Evolutionary conservation across 2,329 filamentous ascomycete genomes (phyloP).

Genomic region (Intubia oerlemansii): DNA sequence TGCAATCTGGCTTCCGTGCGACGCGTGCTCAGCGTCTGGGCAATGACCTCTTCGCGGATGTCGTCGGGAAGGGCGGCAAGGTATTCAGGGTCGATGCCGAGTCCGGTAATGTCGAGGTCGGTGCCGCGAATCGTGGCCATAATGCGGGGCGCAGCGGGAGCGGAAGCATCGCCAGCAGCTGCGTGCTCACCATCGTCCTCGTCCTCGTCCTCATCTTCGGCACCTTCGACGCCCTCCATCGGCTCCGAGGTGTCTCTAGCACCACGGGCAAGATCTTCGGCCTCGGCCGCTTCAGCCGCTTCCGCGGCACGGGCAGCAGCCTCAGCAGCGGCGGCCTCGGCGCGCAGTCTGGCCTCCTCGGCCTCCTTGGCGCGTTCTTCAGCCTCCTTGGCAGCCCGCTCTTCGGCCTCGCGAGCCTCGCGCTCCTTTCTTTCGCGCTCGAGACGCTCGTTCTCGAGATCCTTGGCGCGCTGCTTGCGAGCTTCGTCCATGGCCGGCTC

Average conservation of each 20-base stretch:
- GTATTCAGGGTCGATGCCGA: constrained; percentile 89
- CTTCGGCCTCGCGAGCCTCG: constrained; percentile 23
- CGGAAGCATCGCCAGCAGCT: neutral
- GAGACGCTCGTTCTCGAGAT: constrained; percentile 36
- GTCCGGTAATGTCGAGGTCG: constrained; percentile 77
- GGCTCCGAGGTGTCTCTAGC: constrained; percentile 18
- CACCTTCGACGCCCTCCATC: constrained; percentile 29
- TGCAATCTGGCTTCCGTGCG: constrained; percentile 54
- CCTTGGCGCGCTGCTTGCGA: constrained; percentile 42
- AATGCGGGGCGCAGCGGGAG: constrained; percentile 26
- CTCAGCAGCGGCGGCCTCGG: constrained; percentile 23
- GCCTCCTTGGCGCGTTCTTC: constrained; percentile 47
- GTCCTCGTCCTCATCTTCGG: neutral
- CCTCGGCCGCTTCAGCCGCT: constrained; percentile 12
- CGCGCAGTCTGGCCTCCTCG: constrained; percentile 35
- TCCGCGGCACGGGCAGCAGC: constrained; percentile 14
- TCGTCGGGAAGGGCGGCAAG: constrained; percentile 95
- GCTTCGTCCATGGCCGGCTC: constrained; percentile 71
- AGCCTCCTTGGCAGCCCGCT: constrained; percentile 42
- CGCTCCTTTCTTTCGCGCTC: constrained; percentile 30
- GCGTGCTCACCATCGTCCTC: neutral
- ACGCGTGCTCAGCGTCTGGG: constrained; percentile 67
- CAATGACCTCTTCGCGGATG: constrained; percentile 85
- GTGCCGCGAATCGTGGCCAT: constrained; percentile 70
- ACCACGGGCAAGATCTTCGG: constrained; percentile 9